These are phyloP conservation scores for Syncephalis plumigaleata DNA, from an alignment of 371 early-diverging fungal species.

Conservation along the genomic window DNA sequence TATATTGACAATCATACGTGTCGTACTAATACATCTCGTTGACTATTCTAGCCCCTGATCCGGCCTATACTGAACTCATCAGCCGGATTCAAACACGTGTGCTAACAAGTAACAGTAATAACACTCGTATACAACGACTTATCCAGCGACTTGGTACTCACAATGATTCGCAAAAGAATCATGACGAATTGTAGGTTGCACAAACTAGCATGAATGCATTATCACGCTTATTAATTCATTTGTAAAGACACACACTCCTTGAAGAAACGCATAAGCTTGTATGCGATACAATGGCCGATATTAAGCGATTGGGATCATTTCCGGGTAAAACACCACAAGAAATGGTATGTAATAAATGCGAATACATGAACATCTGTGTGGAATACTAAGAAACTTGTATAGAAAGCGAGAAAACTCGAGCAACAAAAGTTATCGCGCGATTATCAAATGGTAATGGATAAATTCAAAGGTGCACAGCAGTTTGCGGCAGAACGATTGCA, in stretches of 20 bases:
- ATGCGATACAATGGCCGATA: not conserved
- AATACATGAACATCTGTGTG: not conserved
- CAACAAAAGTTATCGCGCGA: conserved; percentile 78
- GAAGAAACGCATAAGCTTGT: not conserved
- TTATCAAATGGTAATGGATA: conserved; percentile 72
- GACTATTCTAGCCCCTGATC: conserved; percentile 5
- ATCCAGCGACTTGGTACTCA: too few species aligned
- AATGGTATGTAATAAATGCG: not conserved
- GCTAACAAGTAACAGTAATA: not conserved
- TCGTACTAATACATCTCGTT: too few species aligned
- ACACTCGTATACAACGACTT: too few species aligned
- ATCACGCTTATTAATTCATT: too few species aligned
- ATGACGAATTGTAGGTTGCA: too few species aligned
- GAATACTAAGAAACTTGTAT: not conserved
- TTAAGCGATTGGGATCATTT: not conserved
- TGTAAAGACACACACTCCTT: not conserved
- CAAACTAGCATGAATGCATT: too few species aligned
- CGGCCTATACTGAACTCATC: not conserved
- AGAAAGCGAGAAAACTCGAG: conserved; percentile 56
- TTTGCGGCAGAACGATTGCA: conserved; percentile 71
- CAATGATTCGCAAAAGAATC: too few species aligned
- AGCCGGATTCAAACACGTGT: conserved; percentile 5
- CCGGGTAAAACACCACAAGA: not conserved
- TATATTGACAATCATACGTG: too few species aligned
- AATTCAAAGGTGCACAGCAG: conserved; percentile 74